Conservation (phyloP, 441 rosid species). For the Macaranga tanarius region DNA sequence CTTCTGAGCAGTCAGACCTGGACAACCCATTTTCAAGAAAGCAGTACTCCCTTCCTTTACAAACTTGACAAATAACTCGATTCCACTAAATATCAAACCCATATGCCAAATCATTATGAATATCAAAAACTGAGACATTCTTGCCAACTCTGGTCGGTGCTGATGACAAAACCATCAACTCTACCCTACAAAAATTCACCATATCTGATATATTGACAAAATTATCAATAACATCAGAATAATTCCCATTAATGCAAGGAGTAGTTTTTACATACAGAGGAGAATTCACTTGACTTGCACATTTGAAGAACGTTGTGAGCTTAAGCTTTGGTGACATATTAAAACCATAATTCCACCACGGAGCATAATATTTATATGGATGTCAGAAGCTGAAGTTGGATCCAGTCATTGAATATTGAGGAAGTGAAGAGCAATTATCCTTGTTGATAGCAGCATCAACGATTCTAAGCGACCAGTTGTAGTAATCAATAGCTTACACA, state of each 20-base stretch:
- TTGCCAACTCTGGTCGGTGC: constrained; percentile 4
- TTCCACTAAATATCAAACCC: constrained; percentile 18
- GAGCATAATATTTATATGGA: background rate
- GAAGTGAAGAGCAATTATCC: constrained; percentile 24
- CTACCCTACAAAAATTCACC: constrained; percentile 13
- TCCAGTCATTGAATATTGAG: constrained; percentile 10
- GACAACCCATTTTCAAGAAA: background rate
- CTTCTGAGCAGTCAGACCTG: background rate
- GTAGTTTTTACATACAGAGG: constrained; percentile 11
- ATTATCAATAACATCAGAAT: constrained; percentile 18
- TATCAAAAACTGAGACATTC: constrained; percentile 13
- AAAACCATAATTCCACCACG: background rate
- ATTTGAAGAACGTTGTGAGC: constrained; percentile 2
- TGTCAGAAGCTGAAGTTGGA: background rate
- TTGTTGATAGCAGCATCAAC: background rate
- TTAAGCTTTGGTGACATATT: background rate
- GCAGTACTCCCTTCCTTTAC: constrained; percentile 18
- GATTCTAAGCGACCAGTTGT: background rate
- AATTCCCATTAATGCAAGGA: constrained; percentile 1
- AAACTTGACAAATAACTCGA: background rate
- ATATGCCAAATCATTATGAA: constrained; percentile 8
- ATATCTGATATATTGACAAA: constrained; percentile 11
- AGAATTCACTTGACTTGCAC: constrained; percentile 8
- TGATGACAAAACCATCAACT: constrained; percentile 11
- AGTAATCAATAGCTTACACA: constrained; percentile 11